phyloP scores from a whole-genome alignment of 1,284 basidiomycete genomes.

The Amylostereum areolatum region DNA sequence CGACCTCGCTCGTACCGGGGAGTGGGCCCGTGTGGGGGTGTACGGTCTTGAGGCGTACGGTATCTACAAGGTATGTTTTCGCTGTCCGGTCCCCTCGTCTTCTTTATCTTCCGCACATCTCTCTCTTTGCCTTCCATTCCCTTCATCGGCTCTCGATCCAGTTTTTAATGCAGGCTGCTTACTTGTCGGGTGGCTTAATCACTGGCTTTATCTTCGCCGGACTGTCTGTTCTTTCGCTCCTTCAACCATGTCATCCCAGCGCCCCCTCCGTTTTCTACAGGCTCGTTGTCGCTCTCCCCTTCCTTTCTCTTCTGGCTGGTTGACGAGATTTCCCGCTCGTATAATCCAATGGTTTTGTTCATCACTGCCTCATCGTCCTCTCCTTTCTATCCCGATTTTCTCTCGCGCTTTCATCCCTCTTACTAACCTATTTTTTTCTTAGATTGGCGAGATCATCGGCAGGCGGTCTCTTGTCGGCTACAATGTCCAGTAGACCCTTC shows the following conservation, averaged over 20 bases:
- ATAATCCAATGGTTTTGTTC: background rate
- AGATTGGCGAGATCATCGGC: conserved; percentile 90
- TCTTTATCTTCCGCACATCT: background rate
- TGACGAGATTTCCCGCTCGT: too few relatives aligned
- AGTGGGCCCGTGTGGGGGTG: conserved; percentile 74
- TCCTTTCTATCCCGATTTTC: background rate
- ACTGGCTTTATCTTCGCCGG: too few relatives aligned
- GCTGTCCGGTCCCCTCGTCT: too few relatives aligned
- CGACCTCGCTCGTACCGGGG: conserved; percentile 63
- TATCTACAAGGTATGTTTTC: conserved; percentile 67
- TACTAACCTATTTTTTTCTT: conserved; percentile 8
- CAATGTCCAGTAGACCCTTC: conserved; percentile 54
- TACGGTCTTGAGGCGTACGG: conserved; percentile 88
- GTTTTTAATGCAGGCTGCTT: too few relatives aligned
- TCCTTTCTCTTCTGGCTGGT: too few relatives aligned
- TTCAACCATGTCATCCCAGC: too few relatives aligned
- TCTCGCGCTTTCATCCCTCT: background rate
- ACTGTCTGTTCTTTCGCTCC: too few relatives aligned
- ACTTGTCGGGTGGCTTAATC: too few relatives aligned
- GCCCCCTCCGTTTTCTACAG: too few relatives aligned
- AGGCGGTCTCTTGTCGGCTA: conserved; percentile 83
- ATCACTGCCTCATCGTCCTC: conserved; percentile 1
- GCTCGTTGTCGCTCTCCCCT: too few relatives aligned
- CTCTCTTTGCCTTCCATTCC: background rate
- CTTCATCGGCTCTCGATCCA: too few relatives aligned